Base-by-base conservation (phyloP, 495 filamentous ascomycete genomes). In the Amphirosellinia nigrospora region DNA sequence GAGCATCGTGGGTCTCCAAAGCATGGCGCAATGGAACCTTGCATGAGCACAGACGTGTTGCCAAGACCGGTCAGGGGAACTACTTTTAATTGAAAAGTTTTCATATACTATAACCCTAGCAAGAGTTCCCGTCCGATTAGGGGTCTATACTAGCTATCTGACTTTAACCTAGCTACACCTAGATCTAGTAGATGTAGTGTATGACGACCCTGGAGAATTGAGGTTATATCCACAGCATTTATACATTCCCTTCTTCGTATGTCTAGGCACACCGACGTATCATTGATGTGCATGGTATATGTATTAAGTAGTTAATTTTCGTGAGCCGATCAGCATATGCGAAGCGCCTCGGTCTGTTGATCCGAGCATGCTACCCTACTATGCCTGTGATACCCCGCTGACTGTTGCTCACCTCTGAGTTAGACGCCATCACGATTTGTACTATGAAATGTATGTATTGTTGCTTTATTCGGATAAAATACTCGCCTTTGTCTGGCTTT, bases 1-100 rank as follows among this genome's bases (percentile, higher is more conserved):
- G 9, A 36, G 32, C 19, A 38, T 60, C 34, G 36, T 39, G 55
- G 55, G 55, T 58, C 53, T 58, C 34, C 53, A 5, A 30, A 10
- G 50, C 28, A 58, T 58, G 53, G 55, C 23, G 56, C 32, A 23
- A 60, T 41, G 34, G 58, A 21, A 41, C 58, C 58, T 60, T 60
- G 36, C 36, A 60, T 38, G 55, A 58, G 55, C 55, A 58, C 55
- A 36, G 55, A 58, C 55, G 36, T 36, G 34, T 36, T 32, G 30
- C 55, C 32, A 36, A 34, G 32, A 21, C 32, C 16, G n/a, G 10
- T 9, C 26, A 6, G n/a, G 53, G 53, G 53, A 34, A 21, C 30
- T 5, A 19, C n/a, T 21, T 19, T 32, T 58, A 30, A 36, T 21
- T 58, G 32, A 58, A 58, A 58, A 58, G 7, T 36, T 58, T 58